Conservation (phyloP, 148 eudicot species). For the Mesembryanthemum crystallinum region DNA sequence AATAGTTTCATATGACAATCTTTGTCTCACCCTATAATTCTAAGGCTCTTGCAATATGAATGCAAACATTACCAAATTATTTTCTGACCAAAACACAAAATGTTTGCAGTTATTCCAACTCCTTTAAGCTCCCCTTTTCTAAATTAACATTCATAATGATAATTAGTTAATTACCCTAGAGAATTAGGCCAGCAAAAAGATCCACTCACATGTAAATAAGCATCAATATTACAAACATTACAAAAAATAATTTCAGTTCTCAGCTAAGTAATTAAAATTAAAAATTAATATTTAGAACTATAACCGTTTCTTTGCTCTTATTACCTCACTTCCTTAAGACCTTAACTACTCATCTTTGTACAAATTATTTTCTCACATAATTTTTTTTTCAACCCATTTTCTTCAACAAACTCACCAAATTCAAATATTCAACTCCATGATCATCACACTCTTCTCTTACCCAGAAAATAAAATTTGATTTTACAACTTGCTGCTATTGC, state of each 20-base stretch:
- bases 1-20: not conserved
- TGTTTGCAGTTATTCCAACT: slow-evolving; percentile 8
- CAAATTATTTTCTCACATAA: not conserved
- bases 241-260: not conserved
- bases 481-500: slow-evolving; percentile 5
- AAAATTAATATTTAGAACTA: not conserved
- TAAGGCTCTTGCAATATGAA: slow-evolving; percentile 17
- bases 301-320: slow-evolving; percentile 24
- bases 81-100: not conserved
- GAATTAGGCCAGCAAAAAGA: slow-evolving; percentile 10
- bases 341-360: slow-evolving; percentile 39
- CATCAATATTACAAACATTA: not conserved
- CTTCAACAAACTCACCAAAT: slow-evolving; percentile 25
- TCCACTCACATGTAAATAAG: slow-evolving; percentile 6
- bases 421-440: slow-evolving; percentile 12
- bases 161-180: slow-evolving; percentile 13
- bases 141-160: too few relatives aligned
- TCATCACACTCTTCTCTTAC: slow-evolving; percentile 15
- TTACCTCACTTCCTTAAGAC: slow-evolving; percentile 23
- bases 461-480: slow-evolving; percentile 14
- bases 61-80: not conserved
- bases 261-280: not conserved
- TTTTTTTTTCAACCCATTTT: slow-evolving; percentile 7
- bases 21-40: not conserved
- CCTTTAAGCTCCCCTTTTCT: slow-evolving; percentile 18